Conservation (phyloP, 306 rosid species). For the Acacia crassicarpa region DNA sequence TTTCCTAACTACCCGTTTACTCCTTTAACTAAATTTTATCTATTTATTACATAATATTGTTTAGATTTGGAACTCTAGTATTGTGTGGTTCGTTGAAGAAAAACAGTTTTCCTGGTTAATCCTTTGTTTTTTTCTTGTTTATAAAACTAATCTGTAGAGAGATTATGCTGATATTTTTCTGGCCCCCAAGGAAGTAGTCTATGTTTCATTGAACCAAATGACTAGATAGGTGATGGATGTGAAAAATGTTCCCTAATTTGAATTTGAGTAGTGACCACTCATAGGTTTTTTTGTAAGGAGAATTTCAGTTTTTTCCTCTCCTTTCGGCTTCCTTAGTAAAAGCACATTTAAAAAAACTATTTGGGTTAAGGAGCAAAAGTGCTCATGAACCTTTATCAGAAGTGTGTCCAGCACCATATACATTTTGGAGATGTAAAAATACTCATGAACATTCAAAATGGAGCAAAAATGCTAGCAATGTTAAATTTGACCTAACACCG, state of each 20-base stretch:
- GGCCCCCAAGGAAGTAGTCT: not conserved
- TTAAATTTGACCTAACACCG: too few relatives aligned
- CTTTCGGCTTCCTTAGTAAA: not conserved
- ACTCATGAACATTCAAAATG: too few relatives aligned
- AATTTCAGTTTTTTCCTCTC: not conserved
- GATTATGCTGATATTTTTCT: not conserved
- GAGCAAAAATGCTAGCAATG: too few relatives aligned
- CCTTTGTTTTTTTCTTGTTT: conserved; percentile 9
- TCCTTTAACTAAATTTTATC: not conserved
- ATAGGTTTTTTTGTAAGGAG: conserved; percentile 2
- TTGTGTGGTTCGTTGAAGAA: conserved; percentile 13
- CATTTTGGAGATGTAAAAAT: too few relatives aligned
- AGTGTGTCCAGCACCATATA: too few relatives aligned
- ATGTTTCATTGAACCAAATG: conserved; percentile 10
- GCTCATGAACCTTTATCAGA: too few relatives aligned
- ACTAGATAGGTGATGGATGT: not conserved
- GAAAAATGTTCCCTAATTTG: conserved; percentile 19
- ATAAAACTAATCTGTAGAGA: not conserved
- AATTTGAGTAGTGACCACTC: not conserved
- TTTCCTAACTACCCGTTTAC: not conserved
- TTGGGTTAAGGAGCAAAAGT: too few relatives aligned
- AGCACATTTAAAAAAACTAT: not conserved
- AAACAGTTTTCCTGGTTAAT: not conserved
- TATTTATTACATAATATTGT: not conserved
- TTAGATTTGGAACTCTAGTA: conserved; percentile 15